Evolutionary conservation across 169 alveolate genomes (phyloP).

Genomic region (Plasmodium gonderi): DNA sequence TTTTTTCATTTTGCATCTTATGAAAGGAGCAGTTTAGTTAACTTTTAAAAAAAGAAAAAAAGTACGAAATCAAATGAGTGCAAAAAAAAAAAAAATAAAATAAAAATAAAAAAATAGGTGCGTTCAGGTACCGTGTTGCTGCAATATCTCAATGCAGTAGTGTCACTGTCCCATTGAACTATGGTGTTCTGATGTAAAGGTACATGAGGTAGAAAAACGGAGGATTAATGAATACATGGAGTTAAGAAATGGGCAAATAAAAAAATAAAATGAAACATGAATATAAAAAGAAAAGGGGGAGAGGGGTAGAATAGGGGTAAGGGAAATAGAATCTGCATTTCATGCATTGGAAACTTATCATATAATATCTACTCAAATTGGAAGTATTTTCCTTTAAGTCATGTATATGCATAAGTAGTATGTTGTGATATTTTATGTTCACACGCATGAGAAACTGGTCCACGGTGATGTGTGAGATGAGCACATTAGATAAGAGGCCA

Average conservation of each 20-base stretch:
- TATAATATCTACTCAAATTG: too few relatives aligned
- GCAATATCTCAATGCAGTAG: not conserved
- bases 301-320: too few relatives aligned
- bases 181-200: too few relatives aligned
- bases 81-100: too few relatives aligned
- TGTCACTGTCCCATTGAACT: too few relatives aligned
- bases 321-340: not conserved
- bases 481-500: not conserved
- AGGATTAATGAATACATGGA: not conserved
- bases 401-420: not conserved
- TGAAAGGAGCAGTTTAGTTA: not conserved
- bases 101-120: too few relatives aligned
- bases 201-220: too few relatives aligned
- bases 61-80: not conserved
- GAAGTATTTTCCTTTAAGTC: too few relatives aligned
- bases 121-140: not conserved
- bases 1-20: not conserved
- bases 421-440: too few relatives aligned
- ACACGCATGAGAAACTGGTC: too few relatives aligned
- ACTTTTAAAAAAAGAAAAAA: not conserved
- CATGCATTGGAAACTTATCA: not conserved
- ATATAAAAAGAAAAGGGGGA: too few relatives aligned
- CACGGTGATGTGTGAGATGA: not conserved
- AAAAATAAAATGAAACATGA: not conserved
- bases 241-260: not conserved